These are phyloP conservation scores for Silene noctiflora DNA, from an alignment of 179 eudicot species.

Conservation along the genomic window DNA sequence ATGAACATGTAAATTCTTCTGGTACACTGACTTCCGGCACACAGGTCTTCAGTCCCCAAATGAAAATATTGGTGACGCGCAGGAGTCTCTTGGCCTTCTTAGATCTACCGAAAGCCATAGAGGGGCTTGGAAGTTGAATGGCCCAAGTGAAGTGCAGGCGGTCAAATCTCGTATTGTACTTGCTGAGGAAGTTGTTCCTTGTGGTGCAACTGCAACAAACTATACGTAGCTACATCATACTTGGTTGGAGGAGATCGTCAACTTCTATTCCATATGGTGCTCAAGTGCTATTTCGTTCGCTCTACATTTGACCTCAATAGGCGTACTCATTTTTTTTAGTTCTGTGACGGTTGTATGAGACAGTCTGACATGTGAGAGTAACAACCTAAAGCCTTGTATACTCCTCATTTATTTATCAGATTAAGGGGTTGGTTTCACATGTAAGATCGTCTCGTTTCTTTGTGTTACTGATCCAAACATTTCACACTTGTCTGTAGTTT, in stretches of 20 bases:
- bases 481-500: conserved; percentile 25
- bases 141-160: conserved; percentile 24
- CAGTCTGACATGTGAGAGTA: no score
- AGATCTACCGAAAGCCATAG: conserved; percentile 32
- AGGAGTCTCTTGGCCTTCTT: conserved; percentile 20
- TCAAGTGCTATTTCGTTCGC: background rate
- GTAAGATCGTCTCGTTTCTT: no score
- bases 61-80: conserved; percentile 23
- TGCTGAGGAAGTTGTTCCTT: conserved; percentile 21
- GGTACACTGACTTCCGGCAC: conserved; percentile 33
- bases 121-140: conserved; percentile 19
- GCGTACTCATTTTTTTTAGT: background rate
- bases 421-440: no score
- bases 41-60: conserved; percentile 25
- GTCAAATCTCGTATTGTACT: conserved; percentile 4
- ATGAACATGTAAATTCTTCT: no score
- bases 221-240: background rate
- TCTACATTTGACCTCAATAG: background rate
- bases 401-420: no score
- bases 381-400: no score
- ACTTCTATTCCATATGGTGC: background rate
- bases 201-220: conserved; percentile 1
- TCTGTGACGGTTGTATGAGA: no score
- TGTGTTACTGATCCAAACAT: background rate
- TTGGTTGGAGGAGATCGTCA: background rate